A percentile compares a stretch with the other conserved stretches of the same genome.
phyloP scores from a whole-genome alignment of 352 stramenopile genomes.

The Globisporangium heterothallicum region DNA sequence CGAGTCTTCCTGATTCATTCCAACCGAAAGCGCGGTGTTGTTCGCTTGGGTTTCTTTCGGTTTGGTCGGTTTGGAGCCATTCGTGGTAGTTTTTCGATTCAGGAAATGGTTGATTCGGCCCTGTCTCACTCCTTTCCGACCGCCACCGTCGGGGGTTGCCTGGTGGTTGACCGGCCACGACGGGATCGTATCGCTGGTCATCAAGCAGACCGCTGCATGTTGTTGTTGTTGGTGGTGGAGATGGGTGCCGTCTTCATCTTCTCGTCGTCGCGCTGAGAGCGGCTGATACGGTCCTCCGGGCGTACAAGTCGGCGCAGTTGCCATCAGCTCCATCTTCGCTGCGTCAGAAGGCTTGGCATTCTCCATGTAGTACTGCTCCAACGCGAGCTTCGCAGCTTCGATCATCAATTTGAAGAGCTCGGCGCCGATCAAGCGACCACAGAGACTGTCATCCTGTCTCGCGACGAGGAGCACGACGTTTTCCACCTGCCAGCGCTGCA shows the following conservation, averaged over 20 bases:
- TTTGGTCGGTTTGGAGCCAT: neutral
- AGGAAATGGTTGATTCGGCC: constrained; percentile 69
- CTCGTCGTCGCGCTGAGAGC: constrained; percentile 4
- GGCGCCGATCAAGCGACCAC: constrained; percentile 47
- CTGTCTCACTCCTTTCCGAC: constrained; percentile 44
- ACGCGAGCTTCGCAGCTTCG: constrained; percentile 64
- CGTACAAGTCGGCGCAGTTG: constrained; percentile 4
- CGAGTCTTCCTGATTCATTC: constrained; percentile 23
- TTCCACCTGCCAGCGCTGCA: constrained; percentile 77
- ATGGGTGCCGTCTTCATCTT: neutral
- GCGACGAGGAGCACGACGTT: constrained; percentile 68
- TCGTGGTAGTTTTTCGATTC: constrained; percentile 11
- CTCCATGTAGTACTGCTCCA: constrained; percentile 72
- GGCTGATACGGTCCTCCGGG: constrained; percentile 13
- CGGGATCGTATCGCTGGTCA: constrained; percentile 49
- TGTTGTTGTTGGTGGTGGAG: constrained; percentile 14
- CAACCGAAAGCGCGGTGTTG: constrained; percentile 12
- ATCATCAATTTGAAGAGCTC: constrained; percentile 64
- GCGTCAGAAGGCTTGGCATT: constrained; percentile 38
- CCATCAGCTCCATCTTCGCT: constrained; percentile 41
- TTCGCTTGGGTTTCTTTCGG: neutral
- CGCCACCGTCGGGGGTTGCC: constrained; percentile 45
- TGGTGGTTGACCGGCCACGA: constrained; percentile 57
- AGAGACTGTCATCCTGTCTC: constrained; percentile 58
- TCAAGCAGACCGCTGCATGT: constrained; percentile 33